Percentiles rank a stretch among this genome's conserved stretches.
phyloP scores from a whole-genome alignment of 1,284 basidiomycete species.

The Ceratobasidium sp. region DNA sequence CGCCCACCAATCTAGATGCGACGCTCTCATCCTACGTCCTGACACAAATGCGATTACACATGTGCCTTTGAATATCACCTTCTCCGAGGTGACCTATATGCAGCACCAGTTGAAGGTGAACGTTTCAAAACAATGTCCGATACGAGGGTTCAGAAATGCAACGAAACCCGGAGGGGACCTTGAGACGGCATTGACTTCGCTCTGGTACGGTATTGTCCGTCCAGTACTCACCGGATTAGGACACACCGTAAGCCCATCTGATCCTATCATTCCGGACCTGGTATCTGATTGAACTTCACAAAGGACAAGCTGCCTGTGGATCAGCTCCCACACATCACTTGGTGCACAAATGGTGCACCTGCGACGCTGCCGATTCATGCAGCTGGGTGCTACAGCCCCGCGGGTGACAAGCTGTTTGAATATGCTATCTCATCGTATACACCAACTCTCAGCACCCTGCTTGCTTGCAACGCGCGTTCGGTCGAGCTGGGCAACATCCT shows the following conservation, averaged over 20 bases:
- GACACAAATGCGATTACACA: background rate
- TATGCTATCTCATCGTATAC: conserved; percentile 31
- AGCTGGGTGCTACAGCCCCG: conserved; percentile 4
- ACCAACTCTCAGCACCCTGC: conserved; percentile 17
- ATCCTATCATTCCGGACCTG: background rate
- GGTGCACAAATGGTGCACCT: conserved; percentile 21
- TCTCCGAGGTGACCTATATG: background rate
- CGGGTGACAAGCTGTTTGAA: background rate
- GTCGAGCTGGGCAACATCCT: background rate
- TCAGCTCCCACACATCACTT: conserved; percentile 9
- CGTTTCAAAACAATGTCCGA: background rate
- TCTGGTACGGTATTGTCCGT: conserved; percentile 18
- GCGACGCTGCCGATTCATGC: conserved; percentile 33
- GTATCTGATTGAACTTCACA: background rate
- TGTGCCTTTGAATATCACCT: conserved; percentile 2
- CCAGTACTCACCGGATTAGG: conserved; percentile 9
- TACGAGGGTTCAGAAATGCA: background rate
- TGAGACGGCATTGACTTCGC: background rate
- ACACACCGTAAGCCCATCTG: background rate
- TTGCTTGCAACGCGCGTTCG: background rate
- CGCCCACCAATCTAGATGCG: background rate
- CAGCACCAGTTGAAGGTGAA: background rate
- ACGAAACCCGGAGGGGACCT: background rate
- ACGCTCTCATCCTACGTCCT: conserved; percentile 2
- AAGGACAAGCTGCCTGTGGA: background rate